A percentile compares a stretch with the other conserved stretches of the same genome.
Conservation (phyloP, 805 yeast species). For the Kazachstania africana region DNA sequence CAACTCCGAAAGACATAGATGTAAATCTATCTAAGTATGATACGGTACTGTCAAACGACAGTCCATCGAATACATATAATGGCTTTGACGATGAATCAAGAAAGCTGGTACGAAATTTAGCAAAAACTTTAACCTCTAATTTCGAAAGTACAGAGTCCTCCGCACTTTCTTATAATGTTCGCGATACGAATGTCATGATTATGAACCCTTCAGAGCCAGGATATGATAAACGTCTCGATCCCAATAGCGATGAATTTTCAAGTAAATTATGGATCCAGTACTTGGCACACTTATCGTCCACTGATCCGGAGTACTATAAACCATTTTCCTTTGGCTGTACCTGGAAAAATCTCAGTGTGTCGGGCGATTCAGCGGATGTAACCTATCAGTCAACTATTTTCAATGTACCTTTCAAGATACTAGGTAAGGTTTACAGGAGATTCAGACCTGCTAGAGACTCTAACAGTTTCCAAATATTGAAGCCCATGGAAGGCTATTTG, state of each 20-base stretch:
- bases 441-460: constrained; percentile 16
- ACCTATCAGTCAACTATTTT: constrained; percentile 48
- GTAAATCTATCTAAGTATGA: no score
- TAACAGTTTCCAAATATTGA: constrained; percentile 38
- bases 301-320: constrained; percentile 48
- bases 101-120: constrained; percentile 29
- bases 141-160: no score
- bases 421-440: constrained; percentile 9
- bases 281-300: constrained; percentile 36
- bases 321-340: constrained; percentile 34
- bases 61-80: no score
- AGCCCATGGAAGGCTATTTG: constrained; percentile 54
- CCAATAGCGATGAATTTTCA: constrained; percentile 41
- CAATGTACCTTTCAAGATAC: constrained; percentile 2
- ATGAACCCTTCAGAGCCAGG: constrained; percentile 6
- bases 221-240: constrained; percentile 41
- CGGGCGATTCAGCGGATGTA: constrained; percentile 34
- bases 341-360: constrained; percentile 42
- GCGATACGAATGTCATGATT: constrained; percentile 9
- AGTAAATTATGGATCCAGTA: constrained; percentile 54
- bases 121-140: constrained; percentile 28
- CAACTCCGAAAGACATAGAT: no score
- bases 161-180: no score
- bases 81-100: constrained; percentile 30
- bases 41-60: no score